Base-by-base conservation (phyloP, 805 yeast species). In the Trichomonascus vanleenenianus region DNA sequence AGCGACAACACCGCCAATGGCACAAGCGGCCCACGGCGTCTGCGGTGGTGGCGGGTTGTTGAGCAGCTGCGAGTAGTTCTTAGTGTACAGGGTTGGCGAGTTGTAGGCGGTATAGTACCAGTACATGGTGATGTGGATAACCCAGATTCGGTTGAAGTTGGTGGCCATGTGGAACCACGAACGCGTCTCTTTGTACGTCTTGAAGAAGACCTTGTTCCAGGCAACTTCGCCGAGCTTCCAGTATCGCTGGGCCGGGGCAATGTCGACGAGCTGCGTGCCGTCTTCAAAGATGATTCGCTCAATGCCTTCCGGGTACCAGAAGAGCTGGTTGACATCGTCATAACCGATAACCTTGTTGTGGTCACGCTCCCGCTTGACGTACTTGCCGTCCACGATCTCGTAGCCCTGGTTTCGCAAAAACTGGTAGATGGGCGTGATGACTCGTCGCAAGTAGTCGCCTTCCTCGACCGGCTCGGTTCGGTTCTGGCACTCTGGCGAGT, bases 81-180 rank as follows among this genome's bases (percentile, higher is more conserved):
- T 76, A 43, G 97, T 93, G 72, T 91, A 93, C 49, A 93, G 68
- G 19, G 94, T 78, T 51, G 96, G 96, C 44, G 97, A 79, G 70
- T 86, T 87, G 72, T 83, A 93, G 36, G 96, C 88, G 60, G 81
- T 76, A 69, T 89, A 93, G 84, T 87, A 86, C 97, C 97, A 93
- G 71, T 76, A 93, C 52, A 87, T 63, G 50, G 89, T 78, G 54
- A 82, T 76, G 68, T 93, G 99, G 58, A 91, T 81, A 61, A 94
- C 76, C 97, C 97, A 94, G 60, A 93, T 88, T 78, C 99, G 91
- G 73, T 88, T 91, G 73, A 91, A 93, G 68, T 93, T 91, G 57
- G 95, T 85, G 42, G 89, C 69, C 68, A 91, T 66, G 71, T 93
- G 99, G 67, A 93, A 79, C 98, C 98, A 94, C 35, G 98, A 85